Evolutionary conservation across 345 rosid species (phyloP).

Genomic region (Syzygium oleosum): DNA sequence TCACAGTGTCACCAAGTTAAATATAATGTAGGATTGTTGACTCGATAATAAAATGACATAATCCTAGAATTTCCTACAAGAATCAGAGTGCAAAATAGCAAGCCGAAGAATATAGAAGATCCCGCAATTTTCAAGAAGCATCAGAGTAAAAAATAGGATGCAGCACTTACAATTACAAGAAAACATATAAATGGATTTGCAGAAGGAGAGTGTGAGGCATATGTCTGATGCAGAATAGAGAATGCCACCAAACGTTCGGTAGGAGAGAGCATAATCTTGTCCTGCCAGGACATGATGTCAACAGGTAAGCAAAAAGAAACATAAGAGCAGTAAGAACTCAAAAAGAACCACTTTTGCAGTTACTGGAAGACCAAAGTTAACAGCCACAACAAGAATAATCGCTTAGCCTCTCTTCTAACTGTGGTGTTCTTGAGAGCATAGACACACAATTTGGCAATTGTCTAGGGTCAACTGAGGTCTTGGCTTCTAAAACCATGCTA

Average conservation of each 20-base stretch:
- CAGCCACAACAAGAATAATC: not conserved
- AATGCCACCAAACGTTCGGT: constrained; percentile 72
- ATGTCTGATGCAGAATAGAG: constrained; percentile 52
- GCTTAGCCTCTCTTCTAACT: not conserved
- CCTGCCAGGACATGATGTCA: constrained; percentile 34
- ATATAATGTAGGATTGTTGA: not conserved
- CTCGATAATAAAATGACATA: not conserved
- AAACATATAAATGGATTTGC: constrained; percentile 52
- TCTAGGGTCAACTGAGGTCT: not conserved
- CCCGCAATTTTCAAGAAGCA: not conserved
- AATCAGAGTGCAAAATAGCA: not conserved
- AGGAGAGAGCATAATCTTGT: constrained; percentile 30
- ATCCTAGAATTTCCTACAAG: not conserved
- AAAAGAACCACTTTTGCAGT: not conserved
- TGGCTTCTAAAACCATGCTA: not conserved
- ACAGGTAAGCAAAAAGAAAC: not conserved
- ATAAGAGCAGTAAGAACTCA: not conserved
- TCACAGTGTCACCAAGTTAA: not conserved
- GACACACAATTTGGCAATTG: not conserved
- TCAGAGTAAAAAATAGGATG: not conserved
- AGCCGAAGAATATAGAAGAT: not conserved
- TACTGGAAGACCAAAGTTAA: not conserved
- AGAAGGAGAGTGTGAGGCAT: constrained; percentile 45
- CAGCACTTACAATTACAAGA: constrained; percentile 43
- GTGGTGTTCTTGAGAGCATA: not conserved